Percentiles rank a stretch among this genome's conserved stretches.
phyloP scores from a whole-genome alignment of 495 filamentous ascomycete genomes.

The Lophium mytilinum region DNA sequence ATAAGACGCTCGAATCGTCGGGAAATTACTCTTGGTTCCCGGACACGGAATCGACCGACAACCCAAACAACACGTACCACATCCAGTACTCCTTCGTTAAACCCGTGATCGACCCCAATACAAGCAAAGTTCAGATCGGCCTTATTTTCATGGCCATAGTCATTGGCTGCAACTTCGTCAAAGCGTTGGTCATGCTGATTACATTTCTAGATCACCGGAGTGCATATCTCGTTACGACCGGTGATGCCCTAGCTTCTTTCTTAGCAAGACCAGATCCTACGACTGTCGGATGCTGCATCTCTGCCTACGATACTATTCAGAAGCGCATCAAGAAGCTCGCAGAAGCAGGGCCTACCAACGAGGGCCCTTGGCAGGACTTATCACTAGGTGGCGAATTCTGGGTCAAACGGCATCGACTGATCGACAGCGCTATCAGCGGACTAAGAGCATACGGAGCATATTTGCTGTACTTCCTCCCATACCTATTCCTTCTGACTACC shows the following conservation, averaged over 20 bases:
- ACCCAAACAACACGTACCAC: neutral
- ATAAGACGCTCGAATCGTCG: neutral
- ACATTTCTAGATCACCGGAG: neutral
- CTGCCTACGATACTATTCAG: neutral
- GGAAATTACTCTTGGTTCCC: too few species aligned
- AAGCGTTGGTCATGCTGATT: conserved; percentile 1
- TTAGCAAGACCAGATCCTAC: neutral
- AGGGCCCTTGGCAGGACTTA: neutral
- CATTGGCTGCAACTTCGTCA: conserved; percentile 3
- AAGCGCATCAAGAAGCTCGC: neutral
- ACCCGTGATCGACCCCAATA: neutral
- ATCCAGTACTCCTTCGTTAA: conserved; percentile 1
- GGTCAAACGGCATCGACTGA: neutral
- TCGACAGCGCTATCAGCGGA: neutral
- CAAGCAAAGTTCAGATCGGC: conserved; percentile 5
- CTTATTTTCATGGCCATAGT: conserved; percentile 5
- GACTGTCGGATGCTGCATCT: neutral
- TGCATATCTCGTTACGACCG: conserved; percentile 1
- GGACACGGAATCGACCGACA: neutral
- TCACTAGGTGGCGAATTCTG: neutral
- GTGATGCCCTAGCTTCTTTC: conserved; percentile 13
- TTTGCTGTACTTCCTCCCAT: neutral
- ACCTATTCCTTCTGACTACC: too few species aligned
- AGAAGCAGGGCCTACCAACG: too few species aligned
- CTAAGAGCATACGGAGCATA: neutral